phyloP scores from a whole-genome alignment of 2,329 filamentous ascomycete species.

The Phyllosticta ampelicida region DNA sequence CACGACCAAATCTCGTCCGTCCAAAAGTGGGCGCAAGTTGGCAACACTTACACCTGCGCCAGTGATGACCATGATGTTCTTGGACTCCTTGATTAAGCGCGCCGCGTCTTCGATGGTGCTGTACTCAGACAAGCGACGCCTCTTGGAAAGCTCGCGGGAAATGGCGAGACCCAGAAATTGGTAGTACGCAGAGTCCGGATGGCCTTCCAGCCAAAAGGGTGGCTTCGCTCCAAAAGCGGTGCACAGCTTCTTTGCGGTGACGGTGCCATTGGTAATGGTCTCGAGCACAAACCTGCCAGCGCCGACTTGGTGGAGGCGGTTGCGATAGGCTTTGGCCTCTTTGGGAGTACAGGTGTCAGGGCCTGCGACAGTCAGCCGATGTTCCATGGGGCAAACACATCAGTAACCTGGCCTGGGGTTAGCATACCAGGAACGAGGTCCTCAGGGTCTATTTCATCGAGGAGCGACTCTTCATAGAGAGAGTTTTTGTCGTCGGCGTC shows the following conservation, averaged over 20 bases:
- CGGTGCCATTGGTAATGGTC: conserved; percentile 56
- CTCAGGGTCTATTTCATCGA: conserved; percentile 12
- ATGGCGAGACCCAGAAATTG: conserved; percentile 66
- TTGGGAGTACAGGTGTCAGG: conserved; percentile 22
- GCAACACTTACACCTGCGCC: conserved; percentile 54
- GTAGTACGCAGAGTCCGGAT: conserved; percentile 64
- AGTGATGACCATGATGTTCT: conserved; percentile 87
- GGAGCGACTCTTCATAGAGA: conserved; percentile 13
- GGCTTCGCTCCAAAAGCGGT: conserved; percentile 74
- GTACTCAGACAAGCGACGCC: conserved; percentile 66
- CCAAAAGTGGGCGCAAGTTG: background rate
- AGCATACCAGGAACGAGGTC: conserved; percentile 9
- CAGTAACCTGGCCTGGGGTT: background rate
- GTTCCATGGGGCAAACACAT: background rate
- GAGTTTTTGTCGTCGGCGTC: conserved; percentile 19
- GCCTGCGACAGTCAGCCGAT: conserved; percentile 14
- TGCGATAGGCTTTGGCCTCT: conserved; percentile 57
- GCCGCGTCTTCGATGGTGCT: conserved; percentile 87
- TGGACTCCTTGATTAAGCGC: conserved; percentile 56
- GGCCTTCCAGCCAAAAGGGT: conserved; percentile 61
- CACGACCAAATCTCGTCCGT: background rate
- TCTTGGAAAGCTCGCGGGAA: conserved; percentile 67
- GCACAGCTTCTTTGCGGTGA: conserved; percentile 72
- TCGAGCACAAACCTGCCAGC: conserved; percentile 64
- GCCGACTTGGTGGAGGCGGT: conserved; percentile 65